Conservation (phyloP, 2,329 filamentous ascomycete species). For the Colletotrichum lini region DNA sequence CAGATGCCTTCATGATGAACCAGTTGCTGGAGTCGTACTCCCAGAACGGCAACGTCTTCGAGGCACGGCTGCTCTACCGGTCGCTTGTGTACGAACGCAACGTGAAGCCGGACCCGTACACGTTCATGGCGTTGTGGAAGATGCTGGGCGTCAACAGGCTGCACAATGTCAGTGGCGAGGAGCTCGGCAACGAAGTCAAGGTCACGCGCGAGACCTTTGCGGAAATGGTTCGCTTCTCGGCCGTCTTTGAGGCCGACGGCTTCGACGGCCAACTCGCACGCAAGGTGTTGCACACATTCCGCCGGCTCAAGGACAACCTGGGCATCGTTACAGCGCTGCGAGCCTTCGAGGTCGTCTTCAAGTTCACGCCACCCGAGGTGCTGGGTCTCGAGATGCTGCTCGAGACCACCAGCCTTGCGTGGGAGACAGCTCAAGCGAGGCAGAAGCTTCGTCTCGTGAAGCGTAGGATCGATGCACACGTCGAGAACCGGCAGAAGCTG, state of each 20-base stretch:
- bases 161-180: slow-evolving; percentile 50
- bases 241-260: slow-evolving; percentile 59
- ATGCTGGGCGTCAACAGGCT: slow-evolving; percentile 67
- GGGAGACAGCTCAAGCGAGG: slow-evolving; percentile 58
- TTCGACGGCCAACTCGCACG: slow-evolving; percentile 64
- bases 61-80: slow-evolving; percentile 70
- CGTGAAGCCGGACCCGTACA: slow-evolving; percentile 75
- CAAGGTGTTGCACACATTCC: slow-evolving; percentile 66
- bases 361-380: slow-evolving; percentile 60
- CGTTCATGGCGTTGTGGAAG: slow-evolving; percentile 78
- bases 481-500: slow-evolving; percentile 45
- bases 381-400: slow-evolving; percentile 63
- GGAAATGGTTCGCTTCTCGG: slow-evolving; percentile 64
- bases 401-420: slow-evolving; percentile 60
- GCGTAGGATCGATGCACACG: slow-evolving; percentile 55
- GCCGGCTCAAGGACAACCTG: slow-evolving; percentile 59
- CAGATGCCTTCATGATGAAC: slow-evolving; percentile 84
- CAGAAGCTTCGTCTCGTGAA: slow-evolving; percentile 59
- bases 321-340: slow-evolving; percentile 63
- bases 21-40: slow-evolving; percentile 79
- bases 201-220: slow-evolving; percentile 61
- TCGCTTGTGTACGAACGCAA: slow-evolving; percentile 64
- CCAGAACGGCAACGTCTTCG: slow-evolving; percentile 68
- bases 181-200: slow-evolving; percentile 49
- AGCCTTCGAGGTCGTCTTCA: slow-evolving; percentile 59